These are phyloP conservation scores for Scedosporium apiospermum DNA, from an alignment of 2,329 filamentous ascomycete genomes.

Conservation along the genomic window DNA sequence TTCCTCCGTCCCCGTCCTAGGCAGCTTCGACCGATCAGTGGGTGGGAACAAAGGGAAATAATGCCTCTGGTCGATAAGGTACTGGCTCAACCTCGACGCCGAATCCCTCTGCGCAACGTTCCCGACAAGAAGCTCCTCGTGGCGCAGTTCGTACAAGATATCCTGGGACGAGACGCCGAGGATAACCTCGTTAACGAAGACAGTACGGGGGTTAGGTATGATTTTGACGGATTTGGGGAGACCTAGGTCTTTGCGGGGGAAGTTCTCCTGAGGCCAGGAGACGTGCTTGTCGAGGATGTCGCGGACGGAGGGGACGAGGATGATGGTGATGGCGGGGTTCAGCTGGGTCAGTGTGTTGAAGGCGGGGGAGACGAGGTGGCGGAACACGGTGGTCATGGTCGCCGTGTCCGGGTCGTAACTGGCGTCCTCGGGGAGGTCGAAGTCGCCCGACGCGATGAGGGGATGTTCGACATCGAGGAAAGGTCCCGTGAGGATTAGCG, in stretches of 20 bases:
- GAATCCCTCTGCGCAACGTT: constrained; percentile 17
- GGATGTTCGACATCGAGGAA: constrained; percentile 92
- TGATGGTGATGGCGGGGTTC: constrained; percentile 69
- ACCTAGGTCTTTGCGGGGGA: constrained; percentile 62
- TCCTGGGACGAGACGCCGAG: constrained; percentile 79
- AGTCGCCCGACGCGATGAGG: constrained; percentile 69
- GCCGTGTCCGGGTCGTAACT: constrained; percentile 65
- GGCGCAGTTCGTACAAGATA: constrained; percentile 69
- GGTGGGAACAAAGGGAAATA: constrained; percentile 88
- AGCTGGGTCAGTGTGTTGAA: constrained; percentile 60
- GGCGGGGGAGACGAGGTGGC: constrained; percentile 64
- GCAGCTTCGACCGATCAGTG: constrained; percentile 55
- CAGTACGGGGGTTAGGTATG: constrained; percentile 82
- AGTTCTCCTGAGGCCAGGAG: constrained; percentile 63
- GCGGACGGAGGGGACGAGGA: constrained; percentile 74
- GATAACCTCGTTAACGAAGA: constrained; percentile 80
- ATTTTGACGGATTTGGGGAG: constrained; percentile 68
- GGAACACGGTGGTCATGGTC: constrained; percentile 76
- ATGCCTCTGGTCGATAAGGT: constrained; percentile 81
- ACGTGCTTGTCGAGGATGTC: constrained; percentile 76
- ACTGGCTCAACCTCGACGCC: constrained; percentile 55
- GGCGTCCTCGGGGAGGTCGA: constrained; percentile 62
- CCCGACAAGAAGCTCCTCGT: constrained; percentile 58
- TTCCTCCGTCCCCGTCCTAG: constrained; percentile 52
- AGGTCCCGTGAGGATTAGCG: constrained; percentile 71